Evolutionary conservation across 179 eudicot genomes (phyloP).

Genomic region (Silene vulgaris): DNA sequence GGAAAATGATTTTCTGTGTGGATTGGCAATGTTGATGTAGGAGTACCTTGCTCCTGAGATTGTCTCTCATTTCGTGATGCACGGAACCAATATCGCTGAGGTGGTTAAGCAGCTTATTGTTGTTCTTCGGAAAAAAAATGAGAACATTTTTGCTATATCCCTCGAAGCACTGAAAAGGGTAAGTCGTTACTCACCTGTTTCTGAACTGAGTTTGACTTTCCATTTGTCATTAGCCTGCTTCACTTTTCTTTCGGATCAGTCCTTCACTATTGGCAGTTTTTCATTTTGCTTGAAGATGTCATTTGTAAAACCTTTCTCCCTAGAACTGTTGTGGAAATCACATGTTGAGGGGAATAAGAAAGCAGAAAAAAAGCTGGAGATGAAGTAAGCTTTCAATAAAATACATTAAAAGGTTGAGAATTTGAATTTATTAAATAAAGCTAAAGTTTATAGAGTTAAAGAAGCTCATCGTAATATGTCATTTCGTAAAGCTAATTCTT

Average conservation of each 20-base stretch:
- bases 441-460: background rate
- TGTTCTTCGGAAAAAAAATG: conserved; percentile 63
- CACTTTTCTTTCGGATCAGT: conserved; percentile 12
- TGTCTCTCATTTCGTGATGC: conserved; percentile 72
- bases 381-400: background rate
- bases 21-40: conserved; percentile 41
- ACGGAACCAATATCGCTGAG: conserved; percentile 68
- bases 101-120: conserved; percentile 72
- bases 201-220: conserved; percentile 1
- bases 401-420: background rate
- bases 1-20: background rate
- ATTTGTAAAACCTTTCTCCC: background rate
- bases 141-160: conserved; percentile 44
- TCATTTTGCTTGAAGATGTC: background rate
- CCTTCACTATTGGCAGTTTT: background rate
- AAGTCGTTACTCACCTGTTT: conserved; percentile 15
- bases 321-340: background rate
- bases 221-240: background rate
- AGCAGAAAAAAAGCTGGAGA: background rate
- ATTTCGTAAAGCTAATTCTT: background rate
- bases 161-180: conserved; percentile 85
- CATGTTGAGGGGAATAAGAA: background rate
- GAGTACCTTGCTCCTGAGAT: conserved; percentile 78
- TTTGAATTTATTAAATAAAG: no score
- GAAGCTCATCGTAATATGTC: background rate